Evolutionary conservation across 192 early-diverging fungal species (phyloP).

Genomic region (Gryganskiella cystojenkinii): DNA sequence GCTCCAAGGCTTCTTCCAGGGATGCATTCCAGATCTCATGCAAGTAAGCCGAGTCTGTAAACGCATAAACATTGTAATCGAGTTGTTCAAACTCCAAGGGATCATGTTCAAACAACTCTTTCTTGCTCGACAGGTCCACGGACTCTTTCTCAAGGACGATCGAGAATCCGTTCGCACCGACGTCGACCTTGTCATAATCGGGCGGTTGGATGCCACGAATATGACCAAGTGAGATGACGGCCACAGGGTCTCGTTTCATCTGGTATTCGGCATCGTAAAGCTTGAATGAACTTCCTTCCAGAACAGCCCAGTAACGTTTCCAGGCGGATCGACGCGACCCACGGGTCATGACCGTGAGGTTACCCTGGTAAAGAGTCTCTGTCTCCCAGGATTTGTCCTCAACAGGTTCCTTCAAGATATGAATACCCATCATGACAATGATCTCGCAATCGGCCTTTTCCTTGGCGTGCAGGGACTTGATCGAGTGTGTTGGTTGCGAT

Average conservation of each 20-base stretch:
- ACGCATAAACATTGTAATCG: constrained; percentile 38
- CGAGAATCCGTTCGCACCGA: constrained; percentile 25
- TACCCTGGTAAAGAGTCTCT: constrained; percentile 18
- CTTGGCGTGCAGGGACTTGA: constrained; percentile 17
- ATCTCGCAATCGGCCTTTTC: constrained; percentile 44
- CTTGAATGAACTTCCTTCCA: constrained; percentile 33
- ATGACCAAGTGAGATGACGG: constrained; percentile 20
- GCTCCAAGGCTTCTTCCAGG: constrained; percentile 25
- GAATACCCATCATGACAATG: constrained; percentile 42
- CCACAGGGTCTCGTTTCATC: constrained; percentile 38
- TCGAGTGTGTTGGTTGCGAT: background rate
- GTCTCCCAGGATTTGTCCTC: constrained; percentile 48
- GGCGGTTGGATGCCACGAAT: constrained; percentile 28
- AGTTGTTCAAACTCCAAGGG: constrained; percentile 24
- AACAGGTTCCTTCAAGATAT: constrained; percentile 41
- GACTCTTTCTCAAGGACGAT: background rate
- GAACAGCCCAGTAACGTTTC: constrained; percentile 49
- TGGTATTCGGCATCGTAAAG: constrained; percentile 49
- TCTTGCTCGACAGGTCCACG: constrained; percentile 16
- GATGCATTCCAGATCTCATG: constrained; percentile 22
- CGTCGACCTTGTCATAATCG: constrained; percentile 44
- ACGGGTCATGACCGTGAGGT: constrained; percentile 41
- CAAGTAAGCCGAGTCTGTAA: constrained; percentile 32
- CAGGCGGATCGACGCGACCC: constrained; percentile 27
- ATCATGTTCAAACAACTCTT: constrained; percentile 5